Percentiles rank a stretch among this genome's conserved stretches.
These are phyloP conservation scores for Pythium biforme DNA, from an alignment of 352 stramenopile species.

Conservation along the genomic window DNA sequence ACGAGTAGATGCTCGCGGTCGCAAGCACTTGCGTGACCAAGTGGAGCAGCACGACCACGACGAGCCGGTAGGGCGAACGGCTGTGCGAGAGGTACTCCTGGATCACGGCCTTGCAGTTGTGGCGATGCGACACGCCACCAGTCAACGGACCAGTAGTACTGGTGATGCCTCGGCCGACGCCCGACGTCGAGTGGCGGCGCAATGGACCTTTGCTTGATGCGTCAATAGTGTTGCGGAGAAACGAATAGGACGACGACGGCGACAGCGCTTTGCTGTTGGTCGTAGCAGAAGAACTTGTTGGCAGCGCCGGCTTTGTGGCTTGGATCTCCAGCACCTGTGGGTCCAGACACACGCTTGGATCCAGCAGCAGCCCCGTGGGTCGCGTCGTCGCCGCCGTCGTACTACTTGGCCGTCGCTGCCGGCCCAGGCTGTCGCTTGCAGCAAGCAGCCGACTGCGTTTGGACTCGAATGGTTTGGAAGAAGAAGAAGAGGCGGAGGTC, in stretches of 20 bases:
- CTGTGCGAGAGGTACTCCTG: slow-evolving; percentile 39
- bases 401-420: slow-evolving; percentile 6
- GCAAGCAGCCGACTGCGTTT: slow-evolving; percentile 13
- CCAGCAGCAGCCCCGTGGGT: slow-evolving; percentile 20
- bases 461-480: slow-evolving; percentile 15
- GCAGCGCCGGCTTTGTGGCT: neutral
- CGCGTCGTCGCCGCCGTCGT: neutral
- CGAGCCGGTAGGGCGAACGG: slow-evolving; percentile 25
- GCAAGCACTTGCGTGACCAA: slow-evolving; percentile 35
- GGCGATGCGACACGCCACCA: slow-evolving; percentile 16
- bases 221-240: neutral
- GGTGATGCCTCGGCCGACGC: neutral
- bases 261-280: neutral
- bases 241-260: neutral
- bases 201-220: neutral
- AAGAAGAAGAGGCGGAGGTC: neutral
- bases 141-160: neutral
- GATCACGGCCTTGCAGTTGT: slow-evolving; percentile 23
- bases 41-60: slow-evolving; percentile 33
- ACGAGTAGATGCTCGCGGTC: slow-evolving; percentile 36
- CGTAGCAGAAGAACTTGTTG: neutral
- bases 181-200: neutral
- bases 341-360: slow-evolving; percentile 20
- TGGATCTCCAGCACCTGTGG: slow-evolving; percentile 32
- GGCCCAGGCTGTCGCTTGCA: slow-evolving; percentile 10